phyloP scores from a whole-genome alignment of 371 early-diverging fungal species.

The Mucor lusitanicus region DNA sequence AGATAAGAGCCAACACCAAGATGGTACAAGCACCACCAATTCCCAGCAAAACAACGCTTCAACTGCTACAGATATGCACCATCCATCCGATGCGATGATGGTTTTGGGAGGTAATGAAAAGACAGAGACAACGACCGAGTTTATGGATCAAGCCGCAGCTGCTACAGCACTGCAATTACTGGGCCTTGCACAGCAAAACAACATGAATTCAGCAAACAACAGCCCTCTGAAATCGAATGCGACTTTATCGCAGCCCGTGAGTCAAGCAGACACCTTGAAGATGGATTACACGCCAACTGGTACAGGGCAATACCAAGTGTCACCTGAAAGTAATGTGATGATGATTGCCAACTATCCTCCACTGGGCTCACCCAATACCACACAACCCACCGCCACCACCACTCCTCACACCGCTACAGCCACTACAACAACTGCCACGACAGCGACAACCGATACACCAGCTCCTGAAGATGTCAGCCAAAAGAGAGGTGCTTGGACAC shows the following conservation, averaged over 20 bases:
- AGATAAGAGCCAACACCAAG: not conserved
- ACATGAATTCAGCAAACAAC: not conserved
- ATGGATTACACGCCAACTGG: not conserved
- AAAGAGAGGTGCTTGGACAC: conserved; percentile 46
- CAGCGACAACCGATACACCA: conserved; percentile 1
- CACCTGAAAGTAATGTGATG: conserved; percentile 9
- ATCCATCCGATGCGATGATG: conserved; percentile 2
- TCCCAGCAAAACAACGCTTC: not conserved
- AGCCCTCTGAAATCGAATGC: not conserved
- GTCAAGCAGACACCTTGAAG: not conserved
- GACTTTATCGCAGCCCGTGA: not conserved
- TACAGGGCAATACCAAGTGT: not conserved
- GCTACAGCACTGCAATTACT: conserved; percentile 26
- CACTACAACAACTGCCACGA: not conserved
- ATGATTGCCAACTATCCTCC: conserved; percentile 14
- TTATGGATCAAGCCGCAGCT: conserved; percentile 34
- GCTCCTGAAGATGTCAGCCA: conserved; percentile 19
- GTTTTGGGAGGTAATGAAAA: conserved; percentile 2
- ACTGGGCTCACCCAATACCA: not conserved
- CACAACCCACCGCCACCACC: not conserved
- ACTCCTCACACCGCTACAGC: not conserved
- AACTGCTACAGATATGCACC: not conserved
- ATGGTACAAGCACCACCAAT: not conserved
- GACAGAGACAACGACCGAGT: conserved; percentile 5
- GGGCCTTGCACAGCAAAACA: conserved; percentile 21